A percentile compares a stretch with the other conserved stretches of the same genome.
These are phyloP conservation scores for Cicer yamashitae DNA, from an alignment of 306 rosid genomes.

Conservation along the genomic window DNA sequence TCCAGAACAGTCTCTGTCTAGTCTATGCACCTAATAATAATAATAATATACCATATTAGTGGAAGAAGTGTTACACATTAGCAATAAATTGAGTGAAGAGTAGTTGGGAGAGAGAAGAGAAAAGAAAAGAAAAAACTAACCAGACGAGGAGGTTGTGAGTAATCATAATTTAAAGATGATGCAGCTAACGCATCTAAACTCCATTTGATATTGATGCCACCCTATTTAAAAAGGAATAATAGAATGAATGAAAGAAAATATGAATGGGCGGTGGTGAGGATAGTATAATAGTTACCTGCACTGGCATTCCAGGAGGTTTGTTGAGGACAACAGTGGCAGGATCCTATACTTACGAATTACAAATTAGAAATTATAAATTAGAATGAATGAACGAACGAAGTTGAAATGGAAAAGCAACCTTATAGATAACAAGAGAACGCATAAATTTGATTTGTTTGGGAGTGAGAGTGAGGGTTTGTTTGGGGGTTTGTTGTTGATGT, in stretches of 20 bases:
- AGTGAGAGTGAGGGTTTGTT: conserved; percentile 52
- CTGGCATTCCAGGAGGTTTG: conserved; percentile 96
- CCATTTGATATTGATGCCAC: conserved; percentile 74
- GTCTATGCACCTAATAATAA: conserved; percentile 73
- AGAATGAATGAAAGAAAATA: conserved; percentile 9
- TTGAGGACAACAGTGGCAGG: conserved; percentile 75
- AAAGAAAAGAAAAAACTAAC: conserved; percentile 41
- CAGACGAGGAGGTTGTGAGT: conserved; percentile 79
- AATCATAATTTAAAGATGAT: conserved; percentile 70
- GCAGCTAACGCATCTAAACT: conserved; percentile 87
- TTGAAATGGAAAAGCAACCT: conserved; percentile 58
- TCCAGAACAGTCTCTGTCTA: conserved; percentile 89
- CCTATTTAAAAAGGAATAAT: conserved; percentile 57
- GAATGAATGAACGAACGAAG: background rate
- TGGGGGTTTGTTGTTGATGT: background rate
- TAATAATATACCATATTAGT: conserved; percentile 30
- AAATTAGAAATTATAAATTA: too few species aligned
- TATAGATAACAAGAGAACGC: conserved; percentile 62
- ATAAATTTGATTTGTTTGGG: conserved; percentile 63
- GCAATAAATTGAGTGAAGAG: background rate
- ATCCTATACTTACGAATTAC: conserved; percentile 57
- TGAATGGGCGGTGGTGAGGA: background rate
- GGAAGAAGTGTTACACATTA: background rate
- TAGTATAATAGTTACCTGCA: conserved; percentile 60
- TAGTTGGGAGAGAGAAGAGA: background rate